Evolutionary conservation across 2,329 filamentous ascomycete genomes (phyloP).

Genomic region (Aspergillus tanneri): DNA sequence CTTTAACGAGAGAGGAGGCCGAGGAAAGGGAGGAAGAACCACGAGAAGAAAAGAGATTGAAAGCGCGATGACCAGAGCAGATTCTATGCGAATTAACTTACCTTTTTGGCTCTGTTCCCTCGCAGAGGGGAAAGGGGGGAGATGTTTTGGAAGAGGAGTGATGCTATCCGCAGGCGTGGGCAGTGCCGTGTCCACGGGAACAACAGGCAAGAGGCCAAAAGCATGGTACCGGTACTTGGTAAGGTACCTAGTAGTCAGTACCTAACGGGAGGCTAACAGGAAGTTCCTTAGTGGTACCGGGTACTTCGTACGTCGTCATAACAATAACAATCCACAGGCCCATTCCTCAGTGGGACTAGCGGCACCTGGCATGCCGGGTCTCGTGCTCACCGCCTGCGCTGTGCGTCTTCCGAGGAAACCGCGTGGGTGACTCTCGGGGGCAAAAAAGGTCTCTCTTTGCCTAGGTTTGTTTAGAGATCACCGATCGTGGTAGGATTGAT

Average conservation of each 20-base stretch:
- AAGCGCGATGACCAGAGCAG: background rate
- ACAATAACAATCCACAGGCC: slow-evolving; percentile 5
- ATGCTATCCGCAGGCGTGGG: slow-evolving; percentile 11
- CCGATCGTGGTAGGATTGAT: slow-evolving; percentile 1
- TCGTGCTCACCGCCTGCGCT: slow-evolving; percentile 7
- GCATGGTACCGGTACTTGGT: no score
- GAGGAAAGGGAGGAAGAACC: slow-evolving; percentile 9
- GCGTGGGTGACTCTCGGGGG: slow-evolving; percentile 9
- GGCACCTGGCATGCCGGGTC: background rate
- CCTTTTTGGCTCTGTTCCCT: slow-evolving; percentile 22
- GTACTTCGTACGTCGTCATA: background rate
- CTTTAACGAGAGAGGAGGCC: slow-evolving; percentile 4
- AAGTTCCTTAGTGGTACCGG: background rate
- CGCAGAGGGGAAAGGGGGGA: slow-evolving; percentile 21
- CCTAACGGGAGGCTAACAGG: background rate
- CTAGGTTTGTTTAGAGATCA: slow-evolving; percentile 1
- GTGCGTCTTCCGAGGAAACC: slow-evolving; percentile 11
- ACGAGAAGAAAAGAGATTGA: slow-evolving; percentile 1
- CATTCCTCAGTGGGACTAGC: background rate
- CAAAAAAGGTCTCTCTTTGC: background rate
- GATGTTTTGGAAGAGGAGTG: slow-evolving; percentile 8
- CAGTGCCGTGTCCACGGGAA: slow-evolving; percentile 14
- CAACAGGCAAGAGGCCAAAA: slow-evolving; percentile 2
- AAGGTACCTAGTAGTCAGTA: no score
- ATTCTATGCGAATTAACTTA: slow-evolving; percentile 18